Conservation (phyloP, 179 eudicot species). For the Dionaea muscipula region DNA sequence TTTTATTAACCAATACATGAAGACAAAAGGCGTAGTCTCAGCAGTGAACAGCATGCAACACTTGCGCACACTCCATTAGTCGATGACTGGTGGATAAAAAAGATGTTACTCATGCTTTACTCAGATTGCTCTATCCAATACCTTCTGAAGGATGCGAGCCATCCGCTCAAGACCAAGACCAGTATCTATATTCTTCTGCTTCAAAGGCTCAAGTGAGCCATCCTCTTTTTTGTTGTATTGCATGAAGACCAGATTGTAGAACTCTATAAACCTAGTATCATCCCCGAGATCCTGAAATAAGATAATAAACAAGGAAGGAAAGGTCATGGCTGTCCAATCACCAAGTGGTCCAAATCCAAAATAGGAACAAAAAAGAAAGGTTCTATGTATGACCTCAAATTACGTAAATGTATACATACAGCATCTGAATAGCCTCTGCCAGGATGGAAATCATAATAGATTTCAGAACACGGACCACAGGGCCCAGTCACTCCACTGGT, state of each 20-base stretch:
- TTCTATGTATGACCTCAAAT: constrained; percentile 8
- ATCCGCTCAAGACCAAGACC: constrained; percentile 91
- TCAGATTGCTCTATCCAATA: too few relatives aligned
- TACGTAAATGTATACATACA: constrained; percentile 33
- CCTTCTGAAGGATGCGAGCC: constrained; percentile 94
- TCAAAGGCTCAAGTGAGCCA: constrained; percentile 81
- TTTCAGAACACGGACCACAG: constrained; percentile 96
- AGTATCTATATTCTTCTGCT: constrained; percentile 86
- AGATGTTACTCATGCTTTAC: too few relatives aligned
- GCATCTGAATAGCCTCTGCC: constrained; percentile 67
- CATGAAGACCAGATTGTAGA: constrained; percentile 97
- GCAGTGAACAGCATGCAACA: too few relatives aligned
- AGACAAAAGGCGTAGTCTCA: too few relatives aligned
- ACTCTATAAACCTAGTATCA: constrained; percentile 86
- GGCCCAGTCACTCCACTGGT: constrained; percentile 93
- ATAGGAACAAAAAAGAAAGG: neutral
- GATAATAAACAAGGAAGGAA: constrained; percentile 4
- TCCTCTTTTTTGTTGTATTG: constrained; percentile 72
- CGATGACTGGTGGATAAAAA: too few relatives aligned
- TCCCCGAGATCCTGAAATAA: constrained; percentile 73
- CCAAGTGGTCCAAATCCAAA: neutral
- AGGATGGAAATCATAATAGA: constrained; percentile 87
- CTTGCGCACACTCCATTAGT: too few relatives aligned
- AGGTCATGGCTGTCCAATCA: neutral
- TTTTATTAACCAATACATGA: too few relatives aligned